These are phyloP conservation scores for Fonsecaea multimorphosa DNA, from an alignment of 2,329 filamentous ascomycete genomes.

Conservation along the genomic window DNA sequence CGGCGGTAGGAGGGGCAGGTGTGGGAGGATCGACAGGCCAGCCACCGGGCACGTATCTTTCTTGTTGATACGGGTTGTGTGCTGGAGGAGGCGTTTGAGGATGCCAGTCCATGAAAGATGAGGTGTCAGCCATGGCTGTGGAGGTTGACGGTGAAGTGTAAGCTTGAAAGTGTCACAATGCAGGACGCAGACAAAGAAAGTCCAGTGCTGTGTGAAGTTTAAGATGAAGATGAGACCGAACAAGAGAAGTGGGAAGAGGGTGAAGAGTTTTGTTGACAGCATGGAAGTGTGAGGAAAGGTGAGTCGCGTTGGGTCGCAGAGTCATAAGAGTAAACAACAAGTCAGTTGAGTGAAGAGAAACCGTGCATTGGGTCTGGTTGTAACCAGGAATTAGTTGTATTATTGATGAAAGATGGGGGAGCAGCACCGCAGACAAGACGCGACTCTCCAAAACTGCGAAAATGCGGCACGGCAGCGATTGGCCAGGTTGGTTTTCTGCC, in stretches of 20 bases:
- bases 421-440: conserved; percentile 10
- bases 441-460: conserved; percentile 14
- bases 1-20: conserved; percentile 20
- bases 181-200: conserved; percentile 9
- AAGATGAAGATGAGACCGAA: conserved; percentile 11
- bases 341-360: neutral
- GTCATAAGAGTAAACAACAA: neutral
- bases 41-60: conserved; percentile 35
- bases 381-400: neutral
- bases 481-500: neutral
- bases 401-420: conserved; percentile 8
- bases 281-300: conserved; percentile 6
- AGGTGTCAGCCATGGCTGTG: conserved; percentile 37
- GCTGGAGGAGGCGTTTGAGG: conserved; percentile 29
- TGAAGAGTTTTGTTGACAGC: neutral
- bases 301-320: neutral
- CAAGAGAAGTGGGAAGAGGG: conserved; percentile 7
- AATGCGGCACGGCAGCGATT: conserved; percentile 12
- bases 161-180: conserved; percentile 8
- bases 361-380: neutral
- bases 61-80: conserved; percentile 28
- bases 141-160: neutral
- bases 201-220: neutral
- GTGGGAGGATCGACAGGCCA: conserved; percentile 26
- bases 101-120: conserved; percentile 36